A percentile compares a stretch with the other conserved stretches of the same genome.
phyloP scores from a whole-genome alignment of 225 moss, liverwort and hornwort species.

The Polytrichum formosum region DNA sequence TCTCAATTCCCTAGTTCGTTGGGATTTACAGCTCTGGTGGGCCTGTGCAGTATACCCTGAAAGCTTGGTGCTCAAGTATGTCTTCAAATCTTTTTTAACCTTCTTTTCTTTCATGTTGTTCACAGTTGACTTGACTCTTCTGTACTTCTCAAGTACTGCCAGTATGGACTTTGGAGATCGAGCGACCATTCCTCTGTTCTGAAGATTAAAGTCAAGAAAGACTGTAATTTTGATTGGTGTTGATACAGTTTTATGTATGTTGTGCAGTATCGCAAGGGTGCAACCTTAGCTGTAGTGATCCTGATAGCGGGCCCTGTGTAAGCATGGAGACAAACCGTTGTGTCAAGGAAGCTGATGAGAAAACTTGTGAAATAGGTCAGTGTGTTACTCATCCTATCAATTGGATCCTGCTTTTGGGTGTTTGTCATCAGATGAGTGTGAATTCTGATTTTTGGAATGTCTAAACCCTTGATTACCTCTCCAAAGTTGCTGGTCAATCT shows the following conservation, averaged over 20 bases:
- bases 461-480: no score
- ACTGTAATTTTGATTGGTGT: no score
- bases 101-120: background rate
- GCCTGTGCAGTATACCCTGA: slow-evolving; percentile 33
- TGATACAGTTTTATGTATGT: background rate
- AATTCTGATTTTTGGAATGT: no score
- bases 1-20: slow-evolving; percentile 26
- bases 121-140: background rate
- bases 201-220: no score
- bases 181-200: no score
- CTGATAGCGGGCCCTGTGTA: slow-evolving; percentile 51
- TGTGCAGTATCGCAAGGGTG: slow-evolving; percentile 35
- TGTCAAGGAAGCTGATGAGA: slow-evolving; percentile 2
- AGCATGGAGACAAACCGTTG: slow-evolving; percentile 41
- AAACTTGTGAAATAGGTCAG: slow-evolving; percentile 39
- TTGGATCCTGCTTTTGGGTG: no score
- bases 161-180: no score
- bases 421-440: no score
- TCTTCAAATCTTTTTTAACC: background rate
- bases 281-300: slow-evolving; percentile 50
- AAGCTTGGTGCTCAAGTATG: slow-evolving; percentile 54
- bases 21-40: slow-evolving; percentile 46
- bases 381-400: background rate
- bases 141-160: no score
- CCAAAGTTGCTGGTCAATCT: no score